Percentiles rank a stretch among this genome's conserved stretches.
These are phyloP conservation scores for Cardamine chenopodiifolia DNA, from an alignment of 345 rosid species.

Conservation along the genomic window DNA sequence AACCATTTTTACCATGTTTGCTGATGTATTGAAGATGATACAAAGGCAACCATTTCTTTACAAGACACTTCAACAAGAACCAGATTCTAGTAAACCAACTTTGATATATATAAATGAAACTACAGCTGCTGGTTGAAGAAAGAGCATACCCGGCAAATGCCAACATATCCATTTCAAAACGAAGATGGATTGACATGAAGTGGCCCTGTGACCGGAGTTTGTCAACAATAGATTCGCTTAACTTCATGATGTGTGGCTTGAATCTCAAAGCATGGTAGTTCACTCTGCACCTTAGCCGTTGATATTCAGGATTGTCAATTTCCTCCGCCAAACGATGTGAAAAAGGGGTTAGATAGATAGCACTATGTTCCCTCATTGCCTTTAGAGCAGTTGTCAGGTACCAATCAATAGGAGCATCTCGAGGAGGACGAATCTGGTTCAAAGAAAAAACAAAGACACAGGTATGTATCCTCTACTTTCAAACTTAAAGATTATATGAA, in stretches of 20 bases:
- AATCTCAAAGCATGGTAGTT: constrained; percentile 96
- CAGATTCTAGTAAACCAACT: constrained; percentile 7
- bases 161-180: constrained; percentile 99
- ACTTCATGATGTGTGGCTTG: constrained; percentile 91
- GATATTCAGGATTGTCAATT: constrained; percentile 86
- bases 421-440: constrained; percentile 76
- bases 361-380: constrained; percentile 93
- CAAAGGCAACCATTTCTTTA: constrained; percentile 18
- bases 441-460: constrained; percentile 3
- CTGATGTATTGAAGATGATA: constrained; percentile 22
- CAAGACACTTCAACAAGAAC: constrained; percentile 6
- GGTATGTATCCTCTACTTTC: neutral
- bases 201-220: constrained; percentile 96
- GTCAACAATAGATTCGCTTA: constrained; percentile 89
- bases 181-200: constrained; percentile 99
- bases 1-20: neutral
- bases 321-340: constrained; percentile 99
- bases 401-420: constrained; percentile 97
- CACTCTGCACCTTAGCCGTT: constrained; percentile 95
- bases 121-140: constrained; percentile 18
- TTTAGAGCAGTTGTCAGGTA: constrained; percentile 75
- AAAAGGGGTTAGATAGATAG: constrained; percentile 95
- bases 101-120: neutral
- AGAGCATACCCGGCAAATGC: constrained; percentile 94
- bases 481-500: constrained; percentile 5